Percentiles rank a stretch among this genome's conserved stretches.
Conservation (phyloP, 495 filamentous ascomycete species). For the Tuber borchii region DNA sequence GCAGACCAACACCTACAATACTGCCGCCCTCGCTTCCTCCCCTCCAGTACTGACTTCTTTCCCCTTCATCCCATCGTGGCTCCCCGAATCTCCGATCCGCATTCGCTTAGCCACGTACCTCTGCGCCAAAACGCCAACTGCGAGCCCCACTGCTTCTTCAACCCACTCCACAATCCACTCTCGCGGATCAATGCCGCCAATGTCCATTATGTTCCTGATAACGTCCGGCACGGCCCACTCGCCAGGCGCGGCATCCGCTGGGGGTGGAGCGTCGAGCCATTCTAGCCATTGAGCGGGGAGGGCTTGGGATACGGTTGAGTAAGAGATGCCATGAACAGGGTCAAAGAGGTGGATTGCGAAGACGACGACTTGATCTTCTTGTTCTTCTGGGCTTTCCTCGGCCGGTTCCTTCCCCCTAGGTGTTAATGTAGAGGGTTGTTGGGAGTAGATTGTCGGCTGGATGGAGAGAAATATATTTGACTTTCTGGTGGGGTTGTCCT, state of each 20-base stretch:
- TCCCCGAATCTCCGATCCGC: constrained; percentile 75
- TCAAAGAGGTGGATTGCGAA: constrained; percentile 93
- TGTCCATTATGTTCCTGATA: constrained; percentile 80
- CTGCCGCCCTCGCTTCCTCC: constrained; percentile 22
- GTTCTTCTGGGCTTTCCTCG: constrained; percentile 43
- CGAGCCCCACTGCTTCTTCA: constrained; percentile 75
- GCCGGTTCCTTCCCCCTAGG: background rate
- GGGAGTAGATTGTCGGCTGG: constrained; percentile 65
- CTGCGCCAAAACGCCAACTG: constrained; percentile 84
- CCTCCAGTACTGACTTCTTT: constrained; percentile 15
- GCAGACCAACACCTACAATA: constrained; percentile 27
- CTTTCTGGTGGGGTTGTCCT: constrained; percentile 80
- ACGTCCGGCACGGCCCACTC: constrained; percentile 61
- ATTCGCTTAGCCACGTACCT: constrained; percentile 90
- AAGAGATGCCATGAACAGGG: constrained; percentile 84
- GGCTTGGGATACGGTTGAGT: constrained; percentile 71
- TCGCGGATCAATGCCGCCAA: constrained; percentile 83
- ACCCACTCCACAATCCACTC: constrained; percentile 98
- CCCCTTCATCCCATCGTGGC: constrained; percentile 10
- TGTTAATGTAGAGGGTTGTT: background rate
- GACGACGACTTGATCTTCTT: constrained; percentile 54
- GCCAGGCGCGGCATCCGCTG: constrained; percentile 43
- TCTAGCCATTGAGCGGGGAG: constrained; percentile 81
- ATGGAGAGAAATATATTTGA: constrained; percentile 93
- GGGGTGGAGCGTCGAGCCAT: constrained; percentile 77